Percentiles rank a stretch among this genome's conserved stretches.
These are phyloP conservation scores for Vanrija humicola DNA, from an alignment of 1,284 basidiomycete species.

Conservation along the genomic window DNA sequence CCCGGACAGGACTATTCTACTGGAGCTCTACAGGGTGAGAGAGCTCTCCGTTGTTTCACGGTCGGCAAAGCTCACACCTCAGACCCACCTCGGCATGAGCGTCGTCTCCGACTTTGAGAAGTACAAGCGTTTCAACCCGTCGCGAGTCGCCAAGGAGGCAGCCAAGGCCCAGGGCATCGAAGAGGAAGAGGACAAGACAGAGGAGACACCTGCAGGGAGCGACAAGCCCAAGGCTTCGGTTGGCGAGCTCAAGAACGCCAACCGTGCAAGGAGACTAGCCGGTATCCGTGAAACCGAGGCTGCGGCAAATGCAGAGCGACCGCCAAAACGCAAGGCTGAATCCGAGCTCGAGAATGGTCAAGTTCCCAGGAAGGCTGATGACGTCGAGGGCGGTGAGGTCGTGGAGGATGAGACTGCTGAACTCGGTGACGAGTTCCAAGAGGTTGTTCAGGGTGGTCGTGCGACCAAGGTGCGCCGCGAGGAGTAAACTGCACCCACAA, in stretches of 20 bases:
- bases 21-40: constrained; percentile 39
- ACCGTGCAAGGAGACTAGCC: not conserved
- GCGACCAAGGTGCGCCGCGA: constrained; percentile 16
- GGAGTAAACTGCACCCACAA: constrained; percentile 3
- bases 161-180: constrained; percentile 10
- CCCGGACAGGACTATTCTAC: constrained; percentile 35
- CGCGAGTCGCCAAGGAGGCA: constrained; percentile 16
- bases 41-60: no score
- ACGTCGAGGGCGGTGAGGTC: constrained; percentile 17
- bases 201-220: not conserved
- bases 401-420: constrained; percentile 15
- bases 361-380: constrained; percentile 4
- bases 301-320: not conserved
- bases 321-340: constrained; percentile 14
- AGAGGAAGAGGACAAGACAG: not conserved
- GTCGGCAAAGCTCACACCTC: not conserved
- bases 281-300: not conserved
- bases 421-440: constrained; percentile 18
- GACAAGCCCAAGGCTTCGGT: constrained; percentile 5
- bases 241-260: constrained; percentile 6
- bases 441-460: constrained; percentile 16
- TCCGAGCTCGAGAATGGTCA: constrained; percentile 11
- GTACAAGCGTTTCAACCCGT: constrained; percentile 37
- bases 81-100: constrained; percentile 35
- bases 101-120: constrained; percentile 36